Evolutionary conservation across 2,329 filamentous ascomycete genomes (phyloP).

Genomic region (Knoxdaviesia capensis): DNA sequence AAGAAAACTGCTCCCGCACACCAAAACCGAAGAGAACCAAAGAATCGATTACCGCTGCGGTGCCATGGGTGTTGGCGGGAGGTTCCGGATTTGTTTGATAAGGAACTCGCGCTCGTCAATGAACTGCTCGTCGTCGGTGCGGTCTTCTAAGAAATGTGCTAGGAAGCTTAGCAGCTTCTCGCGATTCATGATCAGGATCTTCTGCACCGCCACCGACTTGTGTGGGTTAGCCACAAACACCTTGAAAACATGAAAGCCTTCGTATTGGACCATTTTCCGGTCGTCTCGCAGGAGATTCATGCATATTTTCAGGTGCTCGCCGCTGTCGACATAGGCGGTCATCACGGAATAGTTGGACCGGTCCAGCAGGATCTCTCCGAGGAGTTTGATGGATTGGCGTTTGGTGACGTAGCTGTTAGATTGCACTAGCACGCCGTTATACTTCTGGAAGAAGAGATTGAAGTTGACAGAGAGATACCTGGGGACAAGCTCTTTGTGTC

Average conservation of each 20-base stretch:
- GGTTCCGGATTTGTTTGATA: slow-evolving; percentile 73
- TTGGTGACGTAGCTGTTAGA: slow-evolving; percentile 96
- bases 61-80: slow-evolving; percentile 36
- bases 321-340: slow-evolving; percentile 89
- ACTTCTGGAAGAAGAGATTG: slow-evolving; percentile 76
- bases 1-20: background rate
- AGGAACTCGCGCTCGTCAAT: slow-evolving; percentile 95
- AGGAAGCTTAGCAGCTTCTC: slow-evolving; percentile 80
- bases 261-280: slow-evolving; percentile 97
- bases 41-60: slow-evolving; percentile 19
- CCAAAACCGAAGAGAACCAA: slow-evolving; percentile 1
- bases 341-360: slow-evolving; percentile 95
- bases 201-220: slow-evolving; percentile 89
- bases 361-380: slow-evolving; percentile 87
- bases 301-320: slow-evolving; percentile 91
- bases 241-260: slow-evolving; percentile 98
- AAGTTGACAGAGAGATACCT: slow-evolving; percentile 81
- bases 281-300: slow-evolving; percentile 96
- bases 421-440: slow-evolving; percentile 73
- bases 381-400: slow-evolving; percentile 88
- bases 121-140: slow-evolving; percentile 95
- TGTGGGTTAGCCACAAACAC: slow-evolving; percentile 98
- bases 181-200: slow-evolving; percentile 89
- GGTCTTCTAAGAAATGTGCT: slow-evolving; percentile 78
- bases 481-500: slow-evolving; percentile 79